Percentiles rank a stretch among this genome's conserved stretches.
Evolutionary conservation across 192 early-diverging fungal species (phyloP).

Genomic region (Chytriomyces sp.): DNA sequence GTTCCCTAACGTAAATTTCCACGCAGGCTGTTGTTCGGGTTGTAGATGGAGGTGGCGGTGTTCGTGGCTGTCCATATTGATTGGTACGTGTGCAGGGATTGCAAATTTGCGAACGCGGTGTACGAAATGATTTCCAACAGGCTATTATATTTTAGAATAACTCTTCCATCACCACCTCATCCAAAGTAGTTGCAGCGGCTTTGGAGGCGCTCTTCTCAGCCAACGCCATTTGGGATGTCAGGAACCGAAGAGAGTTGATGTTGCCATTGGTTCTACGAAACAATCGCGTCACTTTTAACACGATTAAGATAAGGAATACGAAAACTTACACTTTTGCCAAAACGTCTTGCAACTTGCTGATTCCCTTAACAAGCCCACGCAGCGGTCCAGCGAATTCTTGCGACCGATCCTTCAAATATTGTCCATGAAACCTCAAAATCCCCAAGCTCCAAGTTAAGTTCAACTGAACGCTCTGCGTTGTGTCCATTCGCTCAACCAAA

Average conservation of each 20-base stretch:
- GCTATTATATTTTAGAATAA: no score
- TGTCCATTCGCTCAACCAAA: slow-evolving; percentile 77
- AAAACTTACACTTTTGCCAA: slow-evolving; percentile 49
- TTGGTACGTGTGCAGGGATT: no score
- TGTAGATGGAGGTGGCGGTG: no score
- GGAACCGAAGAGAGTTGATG: slow-evolving; percentile 70
- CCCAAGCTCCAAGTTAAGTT: slow-evolving; percentile 80
- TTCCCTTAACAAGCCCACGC: slow-evolving; percentile 74
- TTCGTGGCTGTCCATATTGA: no score
- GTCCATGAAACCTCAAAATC: slow-evolving; percentile 75
- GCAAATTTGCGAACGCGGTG: no score
- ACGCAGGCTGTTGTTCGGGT: no score
- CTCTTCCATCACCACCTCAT: no score
- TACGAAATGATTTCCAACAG: no score
- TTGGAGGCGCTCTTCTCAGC: no score
- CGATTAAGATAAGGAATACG: slow-evolving; percentile 11
- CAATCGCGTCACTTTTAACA: no score
- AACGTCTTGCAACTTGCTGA: slow-evolving; percentile 49
- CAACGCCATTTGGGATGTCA: slow-evolving; percentile 30
- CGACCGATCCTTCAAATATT: slow-evolving; percentile 48
- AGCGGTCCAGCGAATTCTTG: slow-evolving; percentile 53
- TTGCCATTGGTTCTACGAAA: slow-evolving; percentile 75
- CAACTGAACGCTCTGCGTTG: slow-evolving; percentile 83
- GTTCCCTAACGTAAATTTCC: no score
- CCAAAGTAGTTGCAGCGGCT: no score